phyloP scores from a whole-genome alignment of 2,329 filamentous ascomycete species.

The Colletotrichum lini region DNA sequence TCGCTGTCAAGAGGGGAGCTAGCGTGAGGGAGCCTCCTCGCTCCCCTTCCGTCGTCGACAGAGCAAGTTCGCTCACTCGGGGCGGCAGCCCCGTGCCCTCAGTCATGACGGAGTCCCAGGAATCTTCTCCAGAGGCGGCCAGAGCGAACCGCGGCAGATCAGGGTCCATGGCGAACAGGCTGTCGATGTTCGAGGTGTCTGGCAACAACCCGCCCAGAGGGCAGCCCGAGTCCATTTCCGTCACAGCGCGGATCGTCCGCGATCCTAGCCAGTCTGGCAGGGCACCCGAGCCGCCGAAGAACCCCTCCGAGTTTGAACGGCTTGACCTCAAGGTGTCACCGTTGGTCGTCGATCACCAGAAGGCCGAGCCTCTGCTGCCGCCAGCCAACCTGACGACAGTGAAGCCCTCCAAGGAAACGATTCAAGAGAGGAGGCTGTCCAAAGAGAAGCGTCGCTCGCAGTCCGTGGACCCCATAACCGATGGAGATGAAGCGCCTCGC shows the following conservation, averaged over 20 bases:
- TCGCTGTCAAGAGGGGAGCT: conserved; percentile 66
- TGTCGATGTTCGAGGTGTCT: conserved; percentile 68
- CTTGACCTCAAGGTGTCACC: conserved; percentile 72
- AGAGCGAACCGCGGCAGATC: conserved; percentile 62
- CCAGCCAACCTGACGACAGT: conserved; percentile 46
- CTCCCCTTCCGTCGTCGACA: conserved; percentile 62
- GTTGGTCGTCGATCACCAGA: conserved; percentile 70
- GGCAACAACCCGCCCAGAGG: conserved; percentile 57
- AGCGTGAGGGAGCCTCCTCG: conserved; percentile 55
- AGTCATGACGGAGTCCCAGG: conserved; percentile 57
- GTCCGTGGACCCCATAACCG: conserved; percentile 53
- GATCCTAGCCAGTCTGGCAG: conserved; percentile 66
- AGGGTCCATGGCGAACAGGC: conserved; percentile 67
- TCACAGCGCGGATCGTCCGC: conserved; percentile 86
- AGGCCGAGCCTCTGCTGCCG: conserved; percentile 51
- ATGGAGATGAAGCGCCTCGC: conserved; percentile 58
- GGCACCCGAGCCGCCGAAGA: conserved; percentile 57
- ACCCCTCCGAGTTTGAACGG: conserved; percentile 60
- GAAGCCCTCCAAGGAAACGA: conserved; percentile 58
- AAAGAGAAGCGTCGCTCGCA: conserved; percentile 56
- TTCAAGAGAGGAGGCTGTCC: conserved; percentile 64
- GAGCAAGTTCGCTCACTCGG: conserved; percentile 57
- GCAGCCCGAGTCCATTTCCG: conserved; percentile 84
- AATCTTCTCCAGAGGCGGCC: conserved; percentile 62
- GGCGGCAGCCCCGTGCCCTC: conserved; percentile 52